A percentile compares a stretch with the other conserved stretches of the same genome.
Conservation (phyloP, 1,284 basidiomycete species). For the Malassezia nana region DNA sequence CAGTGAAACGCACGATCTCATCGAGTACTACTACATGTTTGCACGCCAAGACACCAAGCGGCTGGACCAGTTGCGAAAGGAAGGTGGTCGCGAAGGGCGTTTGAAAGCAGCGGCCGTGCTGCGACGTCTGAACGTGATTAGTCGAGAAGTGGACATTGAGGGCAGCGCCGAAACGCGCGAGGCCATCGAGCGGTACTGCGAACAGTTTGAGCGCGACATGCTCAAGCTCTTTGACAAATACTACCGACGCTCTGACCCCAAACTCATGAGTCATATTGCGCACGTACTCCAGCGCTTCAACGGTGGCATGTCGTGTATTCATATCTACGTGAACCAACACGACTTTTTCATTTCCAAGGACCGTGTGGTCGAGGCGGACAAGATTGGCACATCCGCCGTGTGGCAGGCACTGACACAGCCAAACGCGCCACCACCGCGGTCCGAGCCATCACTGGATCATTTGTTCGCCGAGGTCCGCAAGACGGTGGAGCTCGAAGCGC, state of each 20-base stretch:
- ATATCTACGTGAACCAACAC: slow-evolving; percentile 98
- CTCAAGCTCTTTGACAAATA: slow-evolving; percentile 75
- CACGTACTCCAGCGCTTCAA: slow-evolving; percentile 96
- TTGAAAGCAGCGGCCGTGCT: slow-evolving; percentile 79
- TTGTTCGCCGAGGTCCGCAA: slow-evolving; percentile 77
- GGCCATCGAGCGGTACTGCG: slow-evolving; percentile 83
- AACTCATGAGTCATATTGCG: slow-evolving; percentile 99
- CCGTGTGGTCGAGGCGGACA: slow-evolving; percentile 58
- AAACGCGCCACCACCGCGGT: slow-evolving; percentile 64
- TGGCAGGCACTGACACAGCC: slow-evolving; percentile 62
- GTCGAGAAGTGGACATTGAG: slow-evolving; percentile 66
- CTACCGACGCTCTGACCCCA: slow-evolving; percentile 91
- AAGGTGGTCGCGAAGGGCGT: slow-evolving; percentile 62
- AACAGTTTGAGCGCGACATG: slow-evolving; percentile 98
- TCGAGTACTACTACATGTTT: slow-evolving; percentile 88
- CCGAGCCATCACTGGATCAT: slow-evolving; percentile 67
- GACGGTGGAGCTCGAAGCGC: slow-evolving; percentile 88
- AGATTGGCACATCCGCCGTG: slow-evolving; percentile 58
- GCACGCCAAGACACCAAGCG: slow-evolving; percentile 70
- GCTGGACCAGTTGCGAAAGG: slow-evolving; percentile 71
- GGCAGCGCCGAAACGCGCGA: slow-evolving; percentile 43
- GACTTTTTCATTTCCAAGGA: slow-evolving; percentile 59
- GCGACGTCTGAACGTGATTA: slow-evolving; percentile 74
- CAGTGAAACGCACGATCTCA: slow-evolving; percentile 85
- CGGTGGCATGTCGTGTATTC: slow-evolving; percentile 87